Evolutionary conservation across 805 yeast species (phyloP).

Genomic region (Yarrowia keelungensis): DNA sequence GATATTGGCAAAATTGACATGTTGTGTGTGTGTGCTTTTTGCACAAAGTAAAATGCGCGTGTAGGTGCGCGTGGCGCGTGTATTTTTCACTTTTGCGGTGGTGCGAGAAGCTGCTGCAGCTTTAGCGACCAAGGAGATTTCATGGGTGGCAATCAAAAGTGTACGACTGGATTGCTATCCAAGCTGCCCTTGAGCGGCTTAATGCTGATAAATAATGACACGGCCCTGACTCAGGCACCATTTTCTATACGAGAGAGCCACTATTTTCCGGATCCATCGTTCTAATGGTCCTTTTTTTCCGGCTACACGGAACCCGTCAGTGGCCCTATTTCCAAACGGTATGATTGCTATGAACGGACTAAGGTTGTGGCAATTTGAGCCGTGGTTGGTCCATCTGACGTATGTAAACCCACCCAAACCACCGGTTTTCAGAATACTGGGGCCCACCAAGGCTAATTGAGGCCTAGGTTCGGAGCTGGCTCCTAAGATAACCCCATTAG

Average conservation of each 20-base stretch:
- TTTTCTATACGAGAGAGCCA: too few species aligned
- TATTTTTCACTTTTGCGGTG: conserved; percentile 18
- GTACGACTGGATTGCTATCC: background rate
- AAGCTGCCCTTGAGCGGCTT: too few species aligned
- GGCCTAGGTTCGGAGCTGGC: background rate
- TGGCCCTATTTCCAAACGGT: too few species aligned
- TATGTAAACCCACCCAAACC: background rate
- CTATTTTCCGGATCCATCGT: too few species aligned
- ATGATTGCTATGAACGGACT: conserved; percentile 6
- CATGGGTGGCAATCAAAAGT: conserved; percentile 14
- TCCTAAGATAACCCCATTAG: background rate
- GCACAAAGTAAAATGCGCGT: conserved; percentile 18
- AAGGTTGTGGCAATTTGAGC: conserved; percentile 2
- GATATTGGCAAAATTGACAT: conserved; percentile 1
- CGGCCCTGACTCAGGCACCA: too few species aligned
- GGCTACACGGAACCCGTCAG: too few species aligned
- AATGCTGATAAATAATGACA: too few species aligned
- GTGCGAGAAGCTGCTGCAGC: conserved; percentile 6
- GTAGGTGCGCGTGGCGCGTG: conserved; percentile 32
- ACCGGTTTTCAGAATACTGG: background rate
- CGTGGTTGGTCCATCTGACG: conserved; percentile 14
- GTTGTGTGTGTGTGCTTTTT: conserved; percentile 7
- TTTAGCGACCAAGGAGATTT: background rate
- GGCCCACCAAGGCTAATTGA: background rate
- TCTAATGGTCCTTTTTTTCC: too few species aligned